Conservation (phyloP, 345 rosid genomes). For the Fremontodendron californicum region DNA sequence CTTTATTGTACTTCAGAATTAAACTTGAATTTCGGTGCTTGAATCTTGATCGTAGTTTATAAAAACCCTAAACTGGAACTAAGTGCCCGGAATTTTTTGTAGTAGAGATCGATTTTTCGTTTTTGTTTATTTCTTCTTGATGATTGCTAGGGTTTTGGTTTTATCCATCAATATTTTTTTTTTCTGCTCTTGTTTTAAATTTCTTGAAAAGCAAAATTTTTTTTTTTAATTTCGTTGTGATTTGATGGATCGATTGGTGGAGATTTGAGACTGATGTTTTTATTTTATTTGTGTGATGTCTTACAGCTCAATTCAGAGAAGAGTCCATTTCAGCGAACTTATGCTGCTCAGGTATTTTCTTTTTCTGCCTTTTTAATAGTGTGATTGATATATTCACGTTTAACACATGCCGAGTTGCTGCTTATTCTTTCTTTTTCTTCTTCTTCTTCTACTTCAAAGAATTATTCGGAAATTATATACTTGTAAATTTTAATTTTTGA, state of each 20-base stretch:
- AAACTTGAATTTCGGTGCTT: not conserved
- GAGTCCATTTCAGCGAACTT: slow-evolving; percentile 95
- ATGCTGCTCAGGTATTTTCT: slow-evolving; percentile 74
- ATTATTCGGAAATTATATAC: not conserved
- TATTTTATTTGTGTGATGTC: not conserved
- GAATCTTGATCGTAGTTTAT: slow-evolving; percentile 7
- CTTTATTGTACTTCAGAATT: not conserved
- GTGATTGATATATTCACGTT: not conserved
- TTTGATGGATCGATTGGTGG: slow-evolving; percentile 6
- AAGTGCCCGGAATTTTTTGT: not conserved
- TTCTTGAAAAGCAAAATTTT: not conserved
- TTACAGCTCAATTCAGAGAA: slow-evolving; percentile 87
- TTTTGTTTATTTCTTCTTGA: not conserved
- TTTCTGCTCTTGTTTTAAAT: not conserved
- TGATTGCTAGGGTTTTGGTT: slow-evolving; percentile 11
- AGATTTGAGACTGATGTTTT: slow-evolving; percentile 7
- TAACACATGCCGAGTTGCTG: not conserved
- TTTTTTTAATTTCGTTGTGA: not conserved
- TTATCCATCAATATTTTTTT: not conserved
- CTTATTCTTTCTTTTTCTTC: not conserved
- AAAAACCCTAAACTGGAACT: not conserved
- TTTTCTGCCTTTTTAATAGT: not conserved
- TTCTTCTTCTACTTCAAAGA: not conserved
- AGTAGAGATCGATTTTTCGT: slow-evolving; percentile 3
- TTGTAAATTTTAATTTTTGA: too few relatives aligned